Base-by-base conservation (phyloP, 768 basidiomycete genomes). In the Russula earlei region DNA sequence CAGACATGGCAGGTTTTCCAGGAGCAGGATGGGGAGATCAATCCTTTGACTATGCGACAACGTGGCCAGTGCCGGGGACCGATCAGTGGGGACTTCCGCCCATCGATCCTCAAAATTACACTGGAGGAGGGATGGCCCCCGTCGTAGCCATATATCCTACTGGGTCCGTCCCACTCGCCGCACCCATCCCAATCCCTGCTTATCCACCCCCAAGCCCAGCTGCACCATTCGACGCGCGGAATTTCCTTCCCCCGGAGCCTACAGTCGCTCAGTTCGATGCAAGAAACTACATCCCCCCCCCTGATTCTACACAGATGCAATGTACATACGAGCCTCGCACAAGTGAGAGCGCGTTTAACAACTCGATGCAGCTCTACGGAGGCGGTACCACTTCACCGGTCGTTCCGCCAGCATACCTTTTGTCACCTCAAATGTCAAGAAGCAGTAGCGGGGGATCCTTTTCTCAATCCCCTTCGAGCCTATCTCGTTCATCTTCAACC, bases 311-410 rank as follows among this genome's bases (percentile, higher is more conserved):
- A n/a, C 41, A 22, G 10, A 29, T 34, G 40, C 20, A 22, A 2
- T 37, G 46, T 5, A 55, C 58, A 19, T 59, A 62, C 58, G 60
- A 62, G 33, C 60, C 60, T 3, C 47, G 46, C 31, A 62, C 60
- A 20, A 59, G 60, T 24, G 48, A 54, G 45, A 62, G 60, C 52
- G 60, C 58, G 10, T 62, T 62, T 24, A 24, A 59, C n/a, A 55
- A 43, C 25, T n/a, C 60, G 2, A 50, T 59, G 58, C 27, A 33
- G 5, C 17, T 61, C 1, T 22, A 41, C 3, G 45, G 49, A 20
- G 53, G 46, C n/a, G 47, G 36, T 1, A 24, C 47, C 29, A 17
- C 41, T 12, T 59, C 60, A 3, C 60, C 60, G 3, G 53, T 59
- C 40, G 34, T 62, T n/a, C 50, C 58, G 1, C 60, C 52, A 1